Base-by-base conservation (phyloP, 2,329 filamentous ascomycete genomes). In the Monilinia polystroma region DNA sequence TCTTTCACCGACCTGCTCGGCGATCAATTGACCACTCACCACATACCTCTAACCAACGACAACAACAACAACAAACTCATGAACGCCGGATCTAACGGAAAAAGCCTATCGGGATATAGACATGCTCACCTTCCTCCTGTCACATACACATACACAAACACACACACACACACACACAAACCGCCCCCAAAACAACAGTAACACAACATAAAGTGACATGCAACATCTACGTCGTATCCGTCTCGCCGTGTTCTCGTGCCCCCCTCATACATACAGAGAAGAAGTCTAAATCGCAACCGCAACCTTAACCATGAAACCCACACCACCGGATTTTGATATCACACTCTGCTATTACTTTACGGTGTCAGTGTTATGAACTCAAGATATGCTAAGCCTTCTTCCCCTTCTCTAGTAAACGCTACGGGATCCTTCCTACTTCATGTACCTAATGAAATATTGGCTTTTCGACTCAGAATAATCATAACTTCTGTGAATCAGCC, bases 371-470 rank as follows among this genome's bases (percentile, higher is more conserved):
- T 35, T 5, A 6, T 8, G 6, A 35, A 35, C 32, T 35, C 6
- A 35, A 35, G 32, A 45, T 16, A 45, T 60, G 29, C 43, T 47
- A 60, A 60, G 57, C 43, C 57, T 53, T 54, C 32, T 55, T 45
- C 63, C 63, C 63, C 54, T 59, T 45, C 52, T 59, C 35, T 14
- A 43, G 5, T 29, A 14, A 41, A 54, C 49, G 60, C 60, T 49
- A 63, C 23, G n/a, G 60, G 54, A 63, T 63, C 60, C 60, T 65
- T 59, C 32, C 35, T 65, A 45, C 43, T 54, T 23, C 63, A 54
- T 58, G 12, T 14, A 45, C 14, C 18, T 16, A 23, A 47, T 20
- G 23, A 20, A 14, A 58, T 18, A 43, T 26, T 7, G 55, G 11
- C 45, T 47, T 47, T 29, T 45, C 38, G 23, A 43, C 16, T 58